Base-by-base conservation (phyloP, 2,329 filamentous ascomycete species). In the Ophiognomonia clavigignenti-juglandacearum region DNA sequence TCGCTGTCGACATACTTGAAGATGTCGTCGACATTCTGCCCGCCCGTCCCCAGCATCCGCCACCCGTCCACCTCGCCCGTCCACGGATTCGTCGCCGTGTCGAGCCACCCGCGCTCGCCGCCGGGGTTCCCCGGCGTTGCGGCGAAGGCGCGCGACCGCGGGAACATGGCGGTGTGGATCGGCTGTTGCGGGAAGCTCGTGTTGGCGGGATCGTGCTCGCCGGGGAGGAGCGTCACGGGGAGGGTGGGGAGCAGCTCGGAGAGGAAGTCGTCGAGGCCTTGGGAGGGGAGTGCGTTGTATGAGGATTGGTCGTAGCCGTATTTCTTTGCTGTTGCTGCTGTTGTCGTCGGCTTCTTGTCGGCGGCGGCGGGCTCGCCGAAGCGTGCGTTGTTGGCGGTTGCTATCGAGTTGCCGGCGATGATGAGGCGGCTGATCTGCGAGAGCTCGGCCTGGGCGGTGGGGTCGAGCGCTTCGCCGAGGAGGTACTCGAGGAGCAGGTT, bases 1-100 rank as follows among this genome's bases (percentile, higher is more conserved):
- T 89, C 81, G 29, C 80, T 83, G 48, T 85, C 82, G 22, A 97
- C 78, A 61, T 98, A 98, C 64, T 92, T 93, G 65, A 90, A 88
- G 3, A 97, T 81, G 64, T 98, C 95, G 58, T 95, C 87, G 3
- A 98, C 79, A 44, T 95, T 95, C 68, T 98, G 93, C 0, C 93
- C 93, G 29, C 88, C 86, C 0, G 87, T 93, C 10, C 87, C 91
- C 37, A 96, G 77, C 6, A 97, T 69, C 36, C 88, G 79, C 85
- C 89, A 95, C 1, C 93, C 95, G 46, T 95, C 90, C 0, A 98
- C 68, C 62, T 96, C 88, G 19, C 83, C 89, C 58, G 95, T 86
- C 83, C 87, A 95, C 0, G 93, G 93, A 59, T 98, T 98, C 4
- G 93, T 97, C 39, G 91, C 87, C 6, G 79, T 77, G 64, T 97